Evolutionary conservation across 148 eudicot genomes (phyloP), one percentile per base, ranked within the genome.

Genomic region (Silene uniflora): DNA sequence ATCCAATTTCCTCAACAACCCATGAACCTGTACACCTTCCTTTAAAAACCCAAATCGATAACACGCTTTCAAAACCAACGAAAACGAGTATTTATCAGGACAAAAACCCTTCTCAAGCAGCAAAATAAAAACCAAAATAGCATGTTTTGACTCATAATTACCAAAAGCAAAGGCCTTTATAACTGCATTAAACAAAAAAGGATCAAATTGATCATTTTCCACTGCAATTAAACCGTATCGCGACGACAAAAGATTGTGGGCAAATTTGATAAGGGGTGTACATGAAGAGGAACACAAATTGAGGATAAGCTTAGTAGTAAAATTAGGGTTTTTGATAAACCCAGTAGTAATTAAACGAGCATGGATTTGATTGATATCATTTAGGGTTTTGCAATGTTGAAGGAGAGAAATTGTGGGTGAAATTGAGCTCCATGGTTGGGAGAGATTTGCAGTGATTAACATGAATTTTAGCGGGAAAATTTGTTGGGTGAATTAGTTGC

Each of bases 11-110:
- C 55, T 76, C 83, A 85, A 62, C 77, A 90, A 76, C 72, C 92
- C 97, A 82, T 90, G 97, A 86, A 91, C 79, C 86, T 92, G 97
- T 85, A 90, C 81, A 52, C 97, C 97, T 74, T 84, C 86, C 66
- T 60, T 82, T 10, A 88, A 24, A 54, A 81, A 81, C 63, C 89
- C 80, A 71, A 78, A 29, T 63, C 89, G 80, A 19, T 85, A 84
- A 76, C 94, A 92, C 42, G 90, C 89, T 81, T 92, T 92, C 44
- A 88, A 70, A 71, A 83, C 90, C 73, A 88, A 76, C 12, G 97
- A 90, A 68, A 92, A 78, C 32, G 97, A 86, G 71, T 85, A 92
- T 71, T 85, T 84, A 76, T 92, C 97, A 14, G 80, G 83, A 46
- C 81, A 82, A 79, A 88, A 79, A 63, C 87, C 87, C 44, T 80